Percentiles rank a stretch among this genome's conserved stretches.
phyloP scores from a whole-genome alignment of 2,329 filamentous ascomycete species.

The Sclerotinia subarctica region DNA sequence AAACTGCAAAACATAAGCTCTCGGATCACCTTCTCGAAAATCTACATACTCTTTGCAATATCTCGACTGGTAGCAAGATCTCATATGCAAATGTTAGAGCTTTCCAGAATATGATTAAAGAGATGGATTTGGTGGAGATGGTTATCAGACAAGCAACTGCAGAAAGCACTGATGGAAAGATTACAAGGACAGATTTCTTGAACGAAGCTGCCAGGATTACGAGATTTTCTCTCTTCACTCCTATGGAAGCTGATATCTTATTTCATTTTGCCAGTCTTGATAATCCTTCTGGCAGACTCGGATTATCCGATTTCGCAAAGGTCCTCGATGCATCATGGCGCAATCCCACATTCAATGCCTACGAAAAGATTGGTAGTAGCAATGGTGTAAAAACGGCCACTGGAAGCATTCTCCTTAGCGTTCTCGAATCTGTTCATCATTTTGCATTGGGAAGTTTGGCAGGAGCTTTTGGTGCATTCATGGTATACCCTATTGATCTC shows the following conservation, averaged over 20 bases:
- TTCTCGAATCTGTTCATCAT: conserved; percentile 81
- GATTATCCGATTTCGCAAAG: conserved; percentile 83
- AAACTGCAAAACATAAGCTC: conserved; percentile 92
- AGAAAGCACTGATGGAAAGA: conserved; percentile 85
- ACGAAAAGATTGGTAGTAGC: conserved; percentile 40
- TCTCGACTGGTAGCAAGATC: conserved; percentile 85
- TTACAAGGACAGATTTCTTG: conserved; percentile 89
- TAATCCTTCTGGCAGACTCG: conserved; percentile 79
- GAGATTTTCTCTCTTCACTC: conserved; percentile 92
- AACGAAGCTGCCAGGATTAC: conserved; percentile 90
- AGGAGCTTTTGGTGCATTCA: conserved; percentile 96
- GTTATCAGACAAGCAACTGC: conserved; percentile 83
- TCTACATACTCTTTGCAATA: conserved; percentile 90
- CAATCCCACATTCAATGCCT: conserved; percentile 44
- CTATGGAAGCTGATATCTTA: conserved; percentile 97
- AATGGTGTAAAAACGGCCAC: conserved; percentile 50
- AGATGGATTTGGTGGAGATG: conserved; percentile 96
- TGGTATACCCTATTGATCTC: conserved; percentile 98
- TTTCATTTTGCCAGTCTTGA: conserved; percentile 97
- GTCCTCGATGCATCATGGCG: conserved; percentile 94
- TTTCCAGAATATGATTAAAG: conserved; percentile 95
- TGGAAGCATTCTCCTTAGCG: conserved; percentile 56
- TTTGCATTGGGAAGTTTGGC: conserved; percentile 86
- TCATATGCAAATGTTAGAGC: conserved; percentile 96
- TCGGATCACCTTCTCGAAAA: conserved; percentile 93